A percentile compares a stretch with the other conserved stretches of the same genome.
Conservation (phyloP, 164 flowering plant species). For the Stephania cephalantha region DNA sequence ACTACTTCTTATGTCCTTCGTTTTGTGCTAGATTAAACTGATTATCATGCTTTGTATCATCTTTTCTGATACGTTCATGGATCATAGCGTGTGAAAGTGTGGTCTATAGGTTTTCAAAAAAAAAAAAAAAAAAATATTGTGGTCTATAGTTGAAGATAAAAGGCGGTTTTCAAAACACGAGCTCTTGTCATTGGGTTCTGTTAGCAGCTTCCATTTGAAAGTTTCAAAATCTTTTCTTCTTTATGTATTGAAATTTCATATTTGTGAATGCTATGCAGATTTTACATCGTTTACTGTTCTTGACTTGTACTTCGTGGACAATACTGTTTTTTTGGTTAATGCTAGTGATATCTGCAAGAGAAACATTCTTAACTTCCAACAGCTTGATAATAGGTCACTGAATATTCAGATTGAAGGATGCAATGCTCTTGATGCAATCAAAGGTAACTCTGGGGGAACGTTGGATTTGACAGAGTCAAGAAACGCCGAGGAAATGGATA, state of each 20-base stretch:
- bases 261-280: background rate
- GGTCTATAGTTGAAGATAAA: background rate
- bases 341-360: slow-evolving; percentile 10
- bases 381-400: slow-evolving; percentile 42
- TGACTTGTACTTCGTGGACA: background rate
- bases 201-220: background rate
- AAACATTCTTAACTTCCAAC: slow-evolving; percentile 40
- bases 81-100: too few species aligned
- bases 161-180: background rate
- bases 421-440: slow-evolving; percentile 9
- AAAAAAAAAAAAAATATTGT: background rate
- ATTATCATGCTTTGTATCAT: background rate
- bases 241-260: background rate
- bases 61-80: too few species aligned
- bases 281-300: background rate
- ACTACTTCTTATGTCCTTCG: background rate
- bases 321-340: background rate
- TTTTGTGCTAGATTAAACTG: background rate
- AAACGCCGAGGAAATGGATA: slow-evolving; percentile 17
- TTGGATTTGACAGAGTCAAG: slow-evolving; percentile 13
- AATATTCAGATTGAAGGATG: slow-evolving; percentile 16
- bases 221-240: background rate
- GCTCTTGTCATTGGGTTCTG: background rate
- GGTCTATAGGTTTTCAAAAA: too few species aligned
- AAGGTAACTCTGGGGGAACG: slow-evolving; percentile 20